A percentile compares a stretch with the other conserved stretches of the same genome.
Conservation (phyloP, 768 basidiomycete genomes). For the Naematelia encephala region DNA sequence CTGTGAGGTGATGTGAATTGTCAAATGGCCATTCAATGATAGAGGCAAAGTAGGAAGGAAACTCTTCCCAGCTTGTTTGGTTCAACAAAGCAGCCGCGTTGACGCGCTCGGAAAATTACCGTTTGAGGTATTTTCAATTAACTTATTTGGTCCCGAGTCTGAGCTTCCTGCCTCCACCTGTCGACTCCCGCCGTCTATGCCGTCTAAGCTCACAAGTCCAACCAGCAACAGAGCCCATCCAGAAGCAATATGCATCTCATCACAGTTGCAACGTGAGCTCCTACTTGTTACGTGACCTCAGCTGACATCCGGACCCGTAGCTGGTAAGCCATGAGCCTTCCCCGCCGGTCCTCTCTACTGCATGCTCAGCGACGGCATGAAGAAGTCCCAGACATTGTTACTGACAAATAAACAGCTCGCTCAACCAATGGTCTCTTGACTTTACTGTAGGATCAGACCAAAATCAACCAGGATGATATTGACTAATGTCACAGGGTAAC, state of each 20-base stretch:
- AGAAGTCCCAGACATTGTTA: background rate
- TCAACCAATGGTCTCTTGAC: conserved; percentile 97
- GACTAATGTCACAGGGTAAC: conserved; percentile 65
- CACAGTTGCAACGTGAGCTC: conserved; percentile 26
- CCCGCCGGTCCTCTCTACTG: background rate
- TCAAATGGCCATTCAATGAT: no score
- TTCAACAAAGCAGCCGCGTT: background rate
- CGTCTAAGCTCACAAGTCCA: no score
- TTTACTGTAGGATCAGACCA: conserved; percentile 65
- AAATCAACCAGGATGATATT: background rate
- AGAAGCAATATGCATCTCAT: conserved; percentile 27
- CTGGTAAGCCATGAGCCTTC: conserved; percentile 11
- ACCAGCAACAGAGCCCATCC: no score
- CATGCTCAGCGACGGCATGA: background rate
- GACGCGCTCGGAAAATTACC: background rate
- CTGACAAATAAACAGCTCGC: conserved; percentile 25
- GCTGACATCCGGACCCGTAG: conserved; percentile 2
- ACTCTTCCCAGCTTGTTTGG: no score
- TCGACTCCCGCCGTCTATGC: background rate
- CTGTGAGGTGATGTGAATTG: no score
- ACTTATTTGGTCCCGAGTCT: background rate
- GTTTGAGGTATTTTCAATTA: background rate
- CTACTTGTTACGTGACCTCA: background rate
- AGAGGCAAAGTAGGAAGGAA: no score
- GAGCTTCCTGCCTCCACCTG: background rate